Conservation (phyloP, 148 eudicot genomes). For the Chenopodium suecicum region DNA sequence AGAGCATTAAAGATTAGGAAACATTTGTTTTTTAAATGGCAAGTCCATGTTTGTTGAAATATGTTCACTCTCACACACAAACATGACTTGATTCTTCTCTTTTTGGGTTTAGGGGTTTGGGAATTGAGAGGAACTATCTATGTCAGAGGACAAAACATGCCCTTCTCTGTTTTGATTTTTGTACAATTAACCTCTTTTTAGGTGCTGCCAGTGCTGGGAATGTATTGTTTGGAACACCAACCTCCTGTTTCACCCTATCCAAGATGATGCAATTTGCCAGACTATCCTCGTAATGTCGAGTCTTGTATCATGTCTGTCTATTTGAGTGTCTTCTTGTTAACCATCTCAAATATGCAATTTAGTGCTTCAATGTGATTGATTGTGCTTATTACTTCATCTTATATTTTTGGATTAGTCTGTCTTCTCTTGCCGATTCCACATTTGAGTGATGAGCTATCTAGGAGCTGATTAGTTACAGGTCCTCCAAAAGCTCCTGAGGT, state of each 20-base stretch:
- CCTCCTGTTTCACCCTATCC: not conserved
- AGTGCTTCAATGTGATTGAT: not conserved
- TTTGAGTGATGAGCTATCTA: no score
- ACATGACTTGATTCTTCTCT: not conserved
- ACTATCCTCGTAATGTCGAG: not conserved
- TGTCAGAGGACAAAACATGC: not conserved
- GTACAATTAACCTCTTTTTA: not conserved
- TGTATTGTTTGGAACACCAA: not conserved
- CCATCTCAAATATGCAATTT: not conserved
- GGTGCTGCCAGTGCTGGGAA: not conserved
- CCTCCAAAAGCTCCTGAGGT: no score
- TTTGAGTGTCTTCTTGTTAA: not conserved
- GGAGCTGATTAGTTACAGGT: no score
- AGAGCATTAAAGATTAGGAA: no score
- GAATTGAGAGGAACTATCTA: not conserved
- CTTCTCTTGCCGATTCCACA: not conserved
- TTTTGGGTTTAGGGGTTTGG: not conserved
- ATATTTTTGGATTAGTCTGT: not conserved
- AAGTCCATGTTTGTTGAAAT: not conserved
- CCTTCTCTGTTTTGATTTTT: not conserved
- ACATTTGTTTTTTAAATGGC: no score
- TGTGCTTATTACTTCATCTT: not conserved
- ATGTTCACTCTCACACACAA: not conserved
- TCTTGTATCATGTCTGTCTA: not conserved
- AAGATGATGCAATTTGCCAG: not conserved